Evolutionary conservation across 305 asterid species (phyloP).

Genomic region (Ruellia speciosa): DNA sequence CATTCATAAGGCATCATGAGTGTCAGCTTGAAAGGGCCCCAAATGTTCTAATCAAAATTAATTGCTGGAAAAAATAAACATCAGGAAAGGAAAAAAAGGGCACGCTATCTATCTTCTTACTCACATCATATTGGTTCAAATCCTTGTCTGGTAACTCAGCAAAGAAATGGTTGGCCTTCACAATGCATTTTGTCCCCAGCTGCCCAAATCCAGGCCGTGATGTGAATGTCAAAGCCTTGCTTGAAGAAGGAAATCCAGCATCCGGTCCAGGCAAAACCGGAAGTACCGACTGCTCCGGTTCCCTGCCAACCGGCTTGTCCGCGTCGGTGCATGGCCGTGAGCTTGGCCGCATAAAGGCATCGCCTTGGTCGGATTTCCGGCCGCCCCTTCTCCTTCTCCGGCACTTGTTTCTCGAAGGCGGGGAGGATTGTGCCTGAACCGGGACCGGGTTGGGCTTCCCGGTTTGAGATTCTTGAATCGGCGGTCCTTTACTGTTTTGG

Average conservation of each 20-base stretch:
- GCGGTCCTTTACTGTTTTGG: slow-evolving; percentile 51
- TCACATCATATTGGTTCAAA: slow-evolving; percentile 93
- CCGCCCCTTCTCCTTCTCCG: slow-evolving; percentile 81
- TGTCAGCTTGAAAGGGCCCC: slow-evolving; percentile 46
- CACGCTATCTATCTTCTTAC: slow-evolving; percentile 16
- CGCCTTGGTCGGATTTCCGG: slow-evolving; percentile 81
- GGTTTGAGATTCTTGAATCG: slow-evolving; percentile 43
- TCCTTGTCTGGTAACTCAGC: slow-evolving; percentile 93
- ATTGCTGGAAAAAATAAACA: too few species aligned
- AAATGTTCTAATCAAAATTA: slow-evolving; percentile 7
- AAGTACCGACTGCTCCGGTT: slow-evolving; percentile 27
- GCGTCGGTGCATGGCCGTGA: slow-evolving; percentile 83
- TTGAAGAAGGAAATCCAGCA: slow-evolving; percentile 55
- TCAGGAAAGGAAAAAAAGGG: too few species aligned
- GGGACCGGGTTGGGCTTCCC: slow-evolving; percentile 12
- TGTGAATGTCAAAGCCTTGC: slow-evolving; percentile 66
- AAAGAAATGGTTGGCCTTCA: slow-evolving; percentile 95
- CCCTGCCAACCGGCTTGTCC: slow-evolving; percentile 36
- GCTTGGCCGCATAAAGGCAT: slow-evolving; percentile 65
- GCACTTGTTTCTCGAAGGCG: slow-evolving; percentile 65
- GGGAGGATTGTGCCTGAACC: slow-evolving; percentile 43
- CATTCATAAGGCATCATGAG: slow-evolving; percentile 30
- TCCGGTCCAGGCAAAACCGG: slow-evolving; percentile 29
- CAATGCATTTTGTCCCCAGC: slow-evolving; percentile 81
- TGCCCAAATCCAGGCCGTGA: slow-evolving; percentile 86